These are phyloP conservation scores for Xylaria digitata DNA, from an alignment of 2,329 filamentous ascomycete species.

Conservation along the genomic window DNA sequence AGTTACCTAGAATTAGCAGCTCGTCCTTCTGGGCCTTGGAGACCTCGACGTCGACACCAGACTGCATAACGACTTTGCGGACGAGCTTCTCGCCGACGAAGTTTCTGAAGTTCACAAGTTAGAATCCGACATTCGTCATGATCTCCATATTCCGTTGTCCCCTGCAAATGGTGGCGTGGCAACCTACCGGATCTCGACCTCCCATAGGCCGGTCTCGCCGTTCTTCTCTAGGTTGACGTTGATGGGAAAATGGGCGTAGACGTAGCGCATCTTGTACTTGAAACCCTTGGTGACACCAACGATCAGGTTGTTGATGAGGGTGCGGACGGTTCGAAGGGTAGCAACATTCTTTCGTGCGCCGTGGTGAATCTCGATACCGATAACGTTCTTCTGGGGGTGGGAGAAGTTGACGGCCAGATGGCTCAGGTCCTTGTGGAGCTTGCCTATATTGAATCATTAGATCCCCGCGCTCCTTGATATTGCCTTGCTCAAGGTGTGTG, in stretches of 20 bases:
- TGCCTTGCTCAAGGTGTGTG: slow-evolving; percentile 10
- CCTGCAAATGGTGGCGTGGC: slow-evolving; percentile 27
- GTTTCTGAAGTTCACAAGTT: slow-evolving; percentile 71
- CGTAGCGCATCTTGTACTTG: slow-evolving; percentile 99
- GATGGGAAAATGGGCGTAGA: slow-evolving; percentile 99
- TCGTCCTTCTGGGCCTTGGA: slow-evolving; percentile 98
- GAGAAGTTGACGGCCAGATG: slow-evolving; percentile 98
- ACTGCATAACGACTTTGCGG: slow-evolving; percentile 87
- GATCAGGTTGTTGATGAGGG: slow-evolving; percentile 98
- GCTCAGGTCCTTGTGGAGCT: slow-evolving; percentile 95
- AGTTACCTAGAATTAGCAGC: slow-evolving; percentile 93
- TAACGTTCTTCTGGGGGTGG: slow-evolving; percentile 83
- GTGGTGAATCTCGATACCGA: slow-evolving; percentile 99
- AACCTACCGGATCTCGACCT: slow-evolving; percentile 96
- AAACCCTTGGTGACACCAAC: slow-evolving; percentile 98
- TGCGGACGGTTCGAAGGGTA: slow-evolving; percentile 96
- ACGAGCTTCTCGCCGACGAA: slow-evolving; percentile 99
- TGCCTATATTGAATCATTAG: slow-evolving; percentile 69
- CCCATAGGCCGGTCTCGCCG: slow-evolving; percentile 84
- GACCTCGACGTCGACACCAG: slow-evolving; percentile 89
- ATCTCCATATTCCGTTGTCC: slow-evolving; percentile 26
- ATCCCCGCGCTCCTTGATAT: slow-evolving; percentile 32
- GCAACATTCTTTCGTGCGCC: slow-evolving; percentile 97
- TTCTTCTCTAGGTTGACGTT: slow-evolving; percentile 99
- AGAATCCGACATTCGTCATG: slow-evolving; percentile 43